phyloP scores from a whole-genome alignment of 2,329 filamentous ascomycete genomes.

The Sordariomycetes sp. region DNA sequence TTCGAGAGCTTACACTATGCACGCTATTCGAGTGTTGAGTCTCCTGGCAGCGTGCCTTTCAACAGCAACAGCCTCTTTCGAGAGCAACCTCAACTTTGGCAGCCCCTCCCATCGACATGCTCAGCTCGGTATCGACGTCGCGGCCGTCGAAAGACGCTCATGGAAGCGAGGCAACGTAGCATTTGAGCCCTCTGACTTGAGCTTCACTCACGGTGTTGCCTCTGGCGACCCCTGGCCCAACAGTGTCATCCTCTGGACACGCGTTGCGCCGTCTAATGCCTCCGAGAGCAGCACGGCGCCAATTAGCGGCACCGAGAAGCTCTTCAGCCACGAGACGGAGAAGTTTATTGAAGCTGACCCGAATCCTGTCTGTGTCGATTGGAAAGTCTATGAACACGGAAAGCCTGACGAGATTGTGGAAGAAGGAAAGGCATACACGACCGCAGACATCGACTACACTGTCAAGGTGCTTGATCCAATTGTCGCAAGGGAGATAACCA shows the following conservation, averaged over 20 bases:
- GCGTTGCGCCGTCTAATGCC: slow-evolving; percentile 31
- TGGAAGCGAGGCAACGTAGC: slow-evolving; percentile 29
- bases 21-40: no score
- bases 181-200: slow-evolving; percentile 35
- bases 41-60: no score
- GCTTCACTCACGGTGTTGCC: slow-evolving; percentile 55
- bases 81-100: slow-evolving; percentile 55
- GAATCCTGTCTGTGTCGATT: slow-evolving; percentile 58
- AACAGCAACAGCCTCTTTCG: no score
- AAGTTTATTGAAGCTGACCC: slow-evolving; percentile 30
- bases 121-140: slow-evolving; percentile 54
- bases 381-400: slow-evolving; percentile 17
- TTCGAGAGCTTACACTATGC: no score
- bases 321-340: slow-evolving; percentile 39
- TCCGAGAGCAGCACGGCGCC: slow-evolving; percentile 36
- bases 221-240: slow-evolving; percentile 43
- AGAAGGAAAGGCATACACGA: slow-evolving; percentile 53
- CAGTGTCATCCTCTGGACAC: slow-evolving; percentile 47
- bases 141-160: slow-evolving; percentile 48
- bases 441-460: slow-evolving; percentile 63
- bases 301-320: slow-evolving; percentile 29
- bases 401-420: slow-evolving; percentile 30
- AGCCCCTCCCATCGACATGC: slow-evolving; percentile 58
- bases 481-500: fast-evolving
- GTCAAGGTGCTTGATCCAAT: slow-evolving; percentile 39